Conservation (phyloP, 23 red algal species). For the Pyropia yezoensis region DNA sequence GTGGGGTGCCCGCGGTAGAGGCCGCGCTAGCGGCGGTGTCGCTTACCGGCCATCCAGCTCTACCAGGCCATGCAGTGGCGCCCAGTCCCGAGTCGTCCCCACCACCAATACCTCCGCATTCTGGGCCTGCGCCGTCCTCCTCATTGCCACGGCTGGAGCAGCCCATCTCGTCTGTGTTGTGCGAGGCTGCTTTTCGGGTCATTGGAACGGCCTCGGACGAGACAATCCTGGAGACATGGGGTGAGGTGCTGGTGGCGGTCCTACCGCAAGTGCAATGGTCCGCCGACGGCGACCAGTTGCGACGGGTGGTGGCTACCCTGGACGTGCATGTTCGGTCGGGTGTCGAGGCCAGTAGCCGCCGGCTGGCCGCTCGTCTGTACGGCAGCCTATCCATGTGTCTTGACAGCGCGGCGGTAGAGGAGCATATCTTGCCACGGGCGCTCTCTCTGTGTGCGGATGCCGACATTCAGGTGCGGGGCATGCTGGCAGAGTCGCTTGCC, state of each 20-base stretch:
- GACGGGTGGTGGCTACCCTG: slow-evolving; percentile 11
- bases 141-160: slow-evolving; percentile 1
- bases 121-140: no score
- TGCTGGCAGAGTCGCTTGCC: slow-evolving; percentile 55
- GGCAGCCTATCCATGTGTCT: slow-evolving; percentile 35
- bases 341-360: neutral
- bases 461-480: slow-evolving; percentile 63
- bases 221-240: slow-evolving; percentile 27
- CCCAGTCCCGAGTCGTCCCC: no score
- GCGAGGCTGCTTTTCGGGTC: neutral
- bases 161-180: neutral
- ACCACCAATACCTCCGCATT: no score
- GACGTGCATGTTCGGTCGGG: slow-evolving; percentile 8
- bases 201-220: neutral
- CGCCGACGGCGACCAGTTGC: slow-evolving; percentile 8
- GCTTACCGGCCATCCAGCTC: no score
- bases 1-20: no score
- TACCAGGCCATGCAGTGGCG: no score
- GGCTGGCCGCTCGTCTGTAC: slow-evolving; percentile 33
- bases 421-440: slow-evolving; percentile 20
- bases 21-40: no score
- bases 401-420: slow-evolving; percentile 3
- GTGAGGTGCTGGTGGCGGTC: slow-evolving; percentile 26
- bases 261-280: slow-evolving; percentile 44
- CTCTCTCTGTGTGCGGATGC: slow-evolving; percentile 19